phyloP scores from a whole-genome alignment of 225 moss, liverwort and hornwort species.

The Polytrichum formosum region DNA sequence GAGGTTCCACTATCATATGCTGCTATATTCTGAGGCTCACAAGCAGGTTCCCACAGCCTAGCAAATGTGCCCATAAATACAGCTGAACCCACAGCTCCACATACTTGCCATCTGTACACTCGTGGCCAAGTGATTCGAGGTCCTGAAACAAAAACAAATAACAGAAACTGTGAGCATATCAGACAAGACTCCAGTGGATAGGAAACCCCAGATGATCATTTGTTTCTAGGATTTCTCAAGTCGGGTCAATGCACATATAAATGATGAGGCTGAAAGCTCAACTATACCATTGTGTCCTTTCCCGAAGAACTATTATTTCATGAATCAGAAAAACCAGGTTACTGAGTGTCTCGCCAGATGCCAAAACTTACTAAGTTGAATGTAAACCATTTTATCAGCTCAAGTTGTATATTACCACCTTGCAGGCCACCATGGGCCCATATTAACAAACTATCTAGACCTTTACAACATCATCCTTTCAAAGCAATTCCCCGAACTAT shows the following conservation, averaged over 20 bases:
- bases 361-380: no score
- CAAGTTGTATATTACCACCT: no score
- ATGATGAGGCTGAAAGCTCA: no score
- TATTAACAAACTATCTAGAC: no score
- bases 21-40: conserved; percentile 91
- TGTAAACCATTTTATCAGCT: no score
- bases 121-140: conserved; percentile 91
- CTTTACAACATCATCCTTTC: no score
- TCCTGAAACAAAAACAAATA: conserved; percentile 31
- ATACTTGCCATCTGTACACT: conserved; percentile 79
- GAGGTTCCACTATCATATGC: conserved; percentile 58
- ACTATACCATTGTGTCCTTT: no score
- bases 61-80: conserved; percentile 59
- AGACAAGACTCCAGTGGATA: background rate
- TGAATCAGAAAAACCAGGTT: no score
- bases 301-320: no score
- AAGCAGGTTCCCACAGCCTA: conserved; percentile 89
- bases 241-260: background rate
- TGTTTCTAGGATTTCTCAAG: background rate
- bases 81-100: conserved; percentile 74
- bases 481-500: no score
- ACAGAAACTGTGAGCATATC: background rate
- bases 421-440: no score
- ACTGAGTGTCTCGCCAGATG: no score
- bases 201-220: background rate